Conservation (phyloP, 805 yeast species). For the Candida maesae region DNA sequence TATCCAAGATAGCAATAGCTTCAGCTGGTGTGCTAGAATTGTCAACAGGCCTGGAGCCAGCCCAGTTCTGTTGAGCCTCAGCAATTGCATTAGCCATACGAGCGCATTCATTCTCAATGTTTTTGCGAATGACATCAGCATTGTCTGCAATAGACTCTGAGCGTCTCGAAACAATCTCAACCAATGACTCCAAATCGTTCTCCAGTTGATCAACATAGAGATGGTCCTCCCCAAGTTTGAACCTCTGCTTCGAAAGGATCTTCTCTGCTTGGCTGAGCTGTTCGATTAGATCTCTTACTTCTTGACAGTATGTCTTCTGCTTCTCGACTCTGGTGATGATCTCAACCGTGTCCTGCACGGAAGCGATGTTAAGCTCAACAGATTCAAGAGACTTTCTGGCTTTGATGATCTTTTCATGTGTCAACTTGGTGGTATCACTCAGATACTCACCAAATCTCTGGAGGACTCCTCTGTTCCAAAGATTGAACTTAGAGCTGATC, state of each 20-base stretch:
- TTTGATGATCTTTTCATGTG: slow-evolving; percentile 31
- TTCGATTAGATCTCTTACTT: slow-evolving; percentile 6
- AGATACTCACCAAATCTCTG: slow-evolving; percentile 39
- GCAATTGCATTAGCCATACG: slow-evolving; percentile 33
- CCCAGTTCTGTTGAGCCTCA: slow-evolving; percentile 43
- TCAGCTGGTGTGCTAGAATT: slow-evolving; percentile 36
- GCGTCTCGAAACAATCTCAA: slow-evolving; percentile 35
- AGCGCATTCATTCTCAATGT: slow-evolving; percentile 37
- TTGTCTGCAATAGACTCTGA: slow-evolving; percentile 37
- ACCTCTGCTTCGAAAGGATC: slow-evolving; percentile 40
- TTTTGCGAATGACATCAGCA: slow-evolving; percentile 38
- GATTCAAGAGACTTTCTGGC: slow-evolving; percentile 37
- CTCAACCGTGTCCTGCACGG: slow-evolving; percentile 35
- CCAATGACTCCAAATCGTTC: slow-evolving; percentile 40
- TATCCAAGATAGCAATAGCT: slow-evolving; percentile 35
- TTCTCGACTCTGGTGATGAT: slow-evolving; percentile 38
- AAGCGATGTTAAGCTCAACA: slow-evolving; percentile 32
- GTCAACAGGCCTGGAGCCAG: slow-evolving; percentile 37
- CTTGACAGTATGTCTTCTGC: slow-evolving; percentile 15
- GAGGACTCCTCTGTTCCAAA: slow-evolving; percentile 50
- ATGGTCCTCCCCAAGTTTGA: slow-evolving; percentile 51
- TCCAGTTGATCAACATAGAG: slow-evolving; percentile 60
- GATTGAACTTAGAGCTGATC: slow-evolving; percentile 50
- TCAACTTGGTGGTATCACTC: slow-evolving; percentile 26
- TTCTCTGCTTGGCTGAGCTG: slow-evolving; percentile 31